Base-by-base conservation (phyloP, 2,329 filamentous ascomycete species). In the Cladosporium halotolerans region DNA sequence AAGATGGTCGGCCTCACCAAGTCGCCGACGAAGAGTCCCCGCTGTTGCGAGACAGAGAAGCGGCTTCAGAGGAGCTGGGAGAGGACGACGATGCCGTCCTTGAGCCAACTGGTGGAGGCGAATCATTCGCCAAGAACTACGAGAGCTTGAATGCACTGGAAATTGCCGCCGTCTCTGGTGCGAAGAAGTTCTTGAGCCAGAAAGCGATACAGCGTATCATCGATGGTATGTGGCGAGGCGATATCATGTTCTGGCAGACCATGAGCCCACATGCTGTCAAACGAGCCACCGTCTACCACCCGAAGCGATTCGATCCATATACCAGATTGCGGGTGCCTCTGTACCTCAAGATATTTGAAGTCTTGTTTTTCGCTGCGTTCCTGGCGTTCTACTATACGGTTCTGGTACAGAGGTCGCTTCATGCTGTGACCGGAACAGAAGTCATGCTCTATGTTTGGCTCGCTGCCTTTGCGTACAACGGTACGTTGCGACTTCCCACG, bases 351-450 rank as follows among this genome's bases (percentile, higher is more conserved):
- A 79, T 82, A 2, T 95, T 89, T 67, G 89, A 95, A 69, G 85
- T 89, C 4, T 63, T 88, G 10, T 95, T 93, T 74, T 93, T 95
- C 66, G 75, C 81, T 36, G 76, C 80, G 0, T 91, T 95, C 62
- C 73, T 96, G 39, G 77, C 79, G 23, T 74, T 96, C 5, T 96
- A 95, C 70, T 96, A 95, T 64, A 78, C 82, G n/a, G 90, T 96
- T 0, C 77, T 96, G 32, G 80, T 95, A 43, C 82, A 89, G 60
- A 78, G 88, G 56, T 82, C 86, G 59, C 79, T 83, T 8, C 75
- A 77, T 14, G 74, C 76, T 28, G 81, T 96, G 50, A 89, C 86
- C 0, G 65, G 76, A 0, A 74, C 84, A 14, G 90, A 96, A 67
- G 72, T 85, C 2, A 66, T 88, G 13, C 79, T 96, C 40, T 93